Percentiles rank a stretch among this genome's conserved stretches.
These are phyloP conservation scores for Phyllosticta paracitricarpa DNA, from an alignment of 2,329 filamentous ascomycete species.

Conservation along the genomic window DNA sequence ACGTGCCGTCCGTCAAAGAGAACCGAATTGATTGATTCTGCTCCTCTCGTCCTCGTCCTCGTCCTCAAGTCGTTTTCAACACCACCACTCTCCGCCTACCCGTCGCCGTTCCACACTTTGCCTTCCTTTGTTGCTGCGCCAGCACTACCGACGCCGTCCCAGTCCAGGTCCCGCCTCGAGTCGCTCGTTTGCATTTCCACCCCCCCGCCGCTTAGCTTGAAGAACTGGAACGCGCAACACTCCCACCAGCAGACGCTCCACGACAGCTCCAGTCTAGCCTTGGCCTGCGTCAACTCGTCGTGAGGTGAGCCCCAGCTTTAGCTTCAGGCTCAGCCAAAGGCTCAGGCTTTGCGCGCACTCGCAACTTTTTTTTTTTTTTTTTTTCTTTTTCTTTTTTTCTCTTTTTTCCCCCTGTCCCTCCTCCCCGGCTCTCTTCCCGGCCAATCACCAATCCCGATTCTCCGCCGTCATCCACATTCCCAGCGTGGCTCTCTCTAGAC, in stretches of 20 bases:
- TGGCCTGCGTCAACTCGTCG: neutral
- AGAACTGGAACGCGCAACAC: neutral
- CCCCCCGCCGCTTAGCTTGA: neutral
- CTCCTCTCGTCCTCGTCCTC: neutral
- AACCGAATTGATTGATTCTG: neutral
- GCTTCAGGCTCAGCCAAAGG: neutral
- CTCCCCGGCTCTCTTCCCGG: conserved; percentile 2
- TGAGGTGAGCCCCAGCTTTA: neutral
- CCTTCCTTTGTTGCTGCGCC: neutral
- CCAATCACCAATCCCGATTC: neutral
- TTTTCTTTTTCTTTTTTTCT: too few relatives aligned
- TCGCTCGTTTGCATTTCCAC: neutral
- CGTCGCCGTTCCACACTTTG: too few relatives aligned
- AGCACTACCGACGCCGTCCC: neutral
- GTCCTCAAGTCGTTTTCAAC: neutral
- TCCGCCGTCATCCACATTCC: neutral
- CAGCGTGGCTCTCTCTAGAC: neutral
- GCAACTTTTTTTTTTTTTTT: too few relatives aligned
- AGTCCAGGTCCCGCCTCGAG: neutral
- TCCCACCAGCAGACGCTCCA: neutral
- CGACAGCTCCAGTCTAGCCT: neutral
- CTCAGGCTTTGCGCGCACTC: conserved; percentile 3
- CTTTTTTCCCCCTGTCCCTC: neutral
- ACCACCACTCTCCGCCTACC: too few relatives aligned
- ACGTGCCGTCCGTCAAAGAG: neutral